Conservation (phyloP, 441 rosid species). For the Pelargonium cotyledonis region DNA sequence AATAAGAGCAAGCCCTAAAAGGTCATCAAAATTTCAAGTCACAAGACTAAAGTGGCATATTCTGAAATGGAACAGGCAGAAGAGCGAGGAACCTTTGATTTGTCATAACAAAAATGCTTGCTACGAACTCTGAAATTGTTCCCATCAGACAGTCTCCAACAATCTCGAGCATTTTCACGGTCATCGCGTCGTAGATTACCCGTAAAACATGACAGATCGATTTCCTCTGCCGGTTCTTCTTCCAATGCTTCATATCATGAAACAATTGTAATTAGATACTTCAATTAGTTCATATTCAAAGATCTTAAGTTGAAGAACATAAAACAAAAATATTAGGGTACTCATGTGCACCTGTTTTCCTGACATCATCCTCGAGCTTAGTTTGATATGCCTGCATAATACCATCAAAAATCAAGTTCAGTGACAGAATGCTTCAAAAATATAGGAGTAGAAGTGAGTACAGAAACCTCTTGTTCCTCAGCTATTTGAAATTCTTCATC, state of each 20-base stretch:
- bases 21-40: constrained; percentile 4
- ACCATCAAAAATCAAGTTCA: constrained; percentile 6
- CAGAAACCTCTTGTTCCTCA: constrained; percentile 81
- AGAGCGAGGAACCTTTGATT: constrained; percentile 58
- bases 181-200: constrained; percentile 88
- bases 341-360: constrained; percentile 52
- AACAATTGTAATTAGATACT: constrained; percentile 14
- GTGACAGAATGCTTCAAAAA: constrained; percentile 4
- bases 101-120: constrained; percentile 79
- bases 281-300: constrained; percentile 12
- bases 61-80: constrained; percentile 14
- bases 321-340: constrained; percentile 8
- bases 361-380: constrained; percentile 45
- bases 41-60: constrained; percentile 5
- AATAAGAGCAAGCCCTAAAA: constrained; percentile 19
- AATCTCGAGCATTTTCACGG: constrained; percentile 75
- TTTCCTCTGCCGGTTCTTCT: constrained; percentile 62
- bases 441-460: constrained; percentile 10
- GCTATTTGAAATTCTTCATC: constrained; percentile 92
- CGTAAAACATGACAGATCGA: constrained; percentile 78
- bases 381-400: constrained; percentile 45
- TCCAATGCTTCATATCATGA: constrained; percentile 41
- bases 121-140: constrained; percentile 94
- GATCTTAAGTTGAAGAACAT: constrained; percentile 12
- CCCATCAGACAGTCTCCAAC: constrained; percentile 89